Percentiles rank a stretch among this genome's conserved stretches.
These are phyloP conservation scores for Diaporthe sp. DNA, from an alignment of 2,329 filamentous ascomycete species.

Conservation along the genomic window DNA sequence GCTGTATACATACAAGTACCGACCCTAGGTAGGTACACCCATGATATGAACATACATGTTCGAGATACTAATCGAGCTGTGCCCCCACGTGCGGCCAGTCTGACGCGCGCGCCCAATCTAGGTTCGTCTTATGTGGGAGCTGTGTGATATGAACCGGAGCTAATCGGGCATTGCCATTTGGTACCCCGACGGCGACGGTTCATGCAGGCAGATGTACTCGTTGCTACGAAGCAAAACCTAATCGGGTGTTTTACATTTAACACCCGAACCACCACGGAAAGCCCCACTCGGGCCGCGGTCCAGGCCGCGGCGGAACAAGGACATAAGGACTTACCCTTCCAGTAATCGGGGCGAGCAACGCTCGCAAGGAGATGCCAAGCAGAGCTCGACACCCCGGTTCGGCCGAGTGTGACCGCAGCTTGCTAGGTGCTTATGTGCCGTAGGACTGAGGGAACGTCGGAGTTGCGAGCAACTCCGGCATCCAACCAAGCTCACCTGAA, in stretches of 20 bases:
- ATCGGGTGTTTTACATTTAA: background rate
- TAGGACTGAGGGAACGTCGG: background rate
- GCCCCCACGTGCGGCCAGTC: background rate
- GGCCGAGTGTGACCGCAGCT: constrained; percentile 1
- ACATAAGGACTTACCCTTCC: background rate
- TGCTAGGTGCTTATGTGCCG: background rate
- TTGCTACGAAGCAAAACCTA: background rate
- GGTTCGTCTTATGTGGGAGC: background rate
- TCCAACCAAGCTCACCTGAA: background rate
- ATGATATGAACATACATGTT: background rate
- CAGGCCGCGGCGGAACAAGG: background rate
- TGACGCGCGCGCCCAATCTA: background rate
- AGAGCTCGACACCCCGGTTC: background rate
- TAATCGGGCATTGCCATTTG: background rate
- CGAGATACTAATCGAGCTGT: background rate
- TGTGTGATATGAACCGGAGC: background rate
- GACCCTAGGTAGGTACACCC: background rate
- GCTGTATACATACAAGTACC: background rate
- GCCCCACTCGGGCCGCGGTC: background rate
- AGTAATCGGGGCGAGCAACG: background rate
- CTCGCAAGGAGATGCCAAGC: background rate
- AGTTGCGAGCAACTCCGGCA: constrained; percentile 21
- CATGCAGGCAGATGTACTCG: background rate
- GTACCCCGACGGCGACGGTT: background rate
- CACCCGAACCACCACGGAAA: background rate